Base-by-base conservation (phyloP, 2,329 filamentous ascomycete genomes). In the Botrytis fragariae region DNA sequence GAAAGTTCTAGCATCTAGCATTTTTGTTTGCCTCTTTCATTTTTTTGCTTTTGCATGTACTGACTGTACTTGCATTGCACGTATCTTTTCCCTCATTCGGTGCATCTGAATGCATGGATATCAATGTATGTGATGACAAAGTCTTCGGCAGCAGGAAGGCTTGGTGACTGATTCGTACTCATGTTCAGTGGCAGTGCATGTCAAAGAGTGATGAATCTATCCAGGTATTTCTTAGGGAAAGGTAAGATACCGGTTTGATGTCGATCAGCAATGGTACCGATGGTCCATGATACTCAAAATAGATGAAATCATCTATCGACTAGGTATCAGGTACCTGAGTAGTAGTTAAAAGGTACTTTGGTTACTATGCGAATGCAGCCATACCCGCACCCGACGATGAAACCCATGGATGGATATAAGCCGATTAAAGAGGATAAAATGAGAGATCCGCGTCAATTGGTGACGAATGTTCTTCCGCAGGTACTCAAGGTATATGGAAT, bases 61-160 rank as follows among this genome's bases (percentile, higher is more conserved):
- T 22, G 22, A 60, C 9, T 16, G 32, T 37, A 14, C n/a, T 29
- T 29, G 3, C n/a, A 25, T 25, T 54, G 51, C 14, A 14, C 45
- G 9, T 25, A 12, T 5, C 14, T 29, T 14, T 61, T 35, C 20
- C 25, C 48, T n/a, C 10, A 6, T 6, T n/a, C 48, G 25, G 45
- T 51, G 48, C 25, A 51, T 60, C 18, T 37, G 12, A 18, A 63
- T 44, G 61, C 25, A 29, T 29, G 16, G 57, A 18, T 54, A 1
- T 9, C n/a, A 29, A 18, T 37, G 32, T 16, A 25, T 62, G n/a
- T 14, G 63, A 48, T 20, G 61, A 10, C 63, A 37, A 42, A 67
- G 63, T 67, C 44, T 35, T 39, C 63, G 63, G 63, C 63, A 67
- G 63, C 44, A 51, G 44, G 63, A 67, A 51, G 63, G 63, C 44